Conservation (phyloP, 495 filamentous ascomycete species). For the Amniculicola lignicola region DNA sequence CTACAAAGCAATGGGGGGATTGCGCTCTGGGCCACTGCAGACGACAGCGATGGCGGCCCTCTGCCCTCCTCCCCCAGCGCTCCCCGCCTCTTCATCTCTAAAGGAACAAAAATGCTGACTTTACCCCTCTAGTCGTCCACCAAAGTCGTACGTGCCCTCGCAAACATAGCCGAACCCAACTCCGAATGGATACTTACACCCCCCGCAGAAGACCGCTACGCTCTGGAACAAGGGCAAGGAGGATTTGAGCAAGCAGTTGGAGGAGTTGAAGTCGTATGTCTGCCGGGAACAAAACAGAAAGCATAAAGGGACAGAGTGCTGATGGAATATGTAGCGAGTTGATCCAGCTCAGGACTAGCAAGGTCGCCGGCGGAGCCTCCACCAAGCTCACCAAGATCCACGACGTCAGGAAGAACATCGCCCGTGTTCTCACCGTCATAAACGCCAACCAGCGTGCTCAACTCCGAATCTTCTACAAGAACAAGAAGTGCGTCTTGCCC, state of each 20-base stretch:
- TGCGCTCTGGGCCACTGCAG: neutral
- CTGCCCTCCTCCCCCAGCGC: neutral
- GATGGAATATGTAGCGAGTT: slow-evolving; percentile 79
- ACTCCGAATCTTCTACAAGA: slow-evolving; percentile 98
- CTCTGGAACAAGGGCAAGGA: slow-evolving; percentile 99
- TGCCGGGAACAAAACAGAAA: neutral
- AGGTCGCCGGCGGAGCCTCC: slow-evolving; percentile 87
- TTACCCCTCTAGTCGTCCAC: slow-evolving; percentile 8
- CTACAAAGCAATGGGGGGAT: neutral
- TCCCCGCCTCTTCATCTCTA: neutral
- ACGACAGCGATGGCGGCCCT: neutral
- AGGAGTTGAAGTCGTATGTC: slow-evolving; percentile 50
- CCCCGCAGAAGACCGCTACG: slow-evolving; percentile 82
- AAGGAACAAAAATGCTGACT: slow-evolving; percentile 18
- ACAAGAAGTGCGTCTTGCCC: slow-evolving; percentile 96
- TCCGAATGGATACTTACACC: slow-evolving; percentile 24
- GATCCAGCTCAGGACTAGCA: slow-evolving; percentile 54
- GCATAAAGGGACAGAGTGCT: slow-evolving; percentile 19
- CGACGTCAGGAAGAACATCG: slow-evolving; percentile 99
- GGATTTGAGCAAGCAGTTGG: slow-evolving; percentile 88
- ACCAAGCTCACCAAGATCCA: slow-evolving; percentile 97
- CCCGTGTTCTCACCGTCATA: slow-evolving; percentile 96
- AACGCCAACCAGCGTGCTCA: slow-evolving; percentile 97
- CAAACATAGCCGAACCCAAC: neutral
- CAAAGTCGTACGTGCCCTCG: slow-evolving; percentile 29